Conservation (phyloP, 2,329 filamentous ascomycete genomes). For the Fusarium euwallaceae region DNA sequence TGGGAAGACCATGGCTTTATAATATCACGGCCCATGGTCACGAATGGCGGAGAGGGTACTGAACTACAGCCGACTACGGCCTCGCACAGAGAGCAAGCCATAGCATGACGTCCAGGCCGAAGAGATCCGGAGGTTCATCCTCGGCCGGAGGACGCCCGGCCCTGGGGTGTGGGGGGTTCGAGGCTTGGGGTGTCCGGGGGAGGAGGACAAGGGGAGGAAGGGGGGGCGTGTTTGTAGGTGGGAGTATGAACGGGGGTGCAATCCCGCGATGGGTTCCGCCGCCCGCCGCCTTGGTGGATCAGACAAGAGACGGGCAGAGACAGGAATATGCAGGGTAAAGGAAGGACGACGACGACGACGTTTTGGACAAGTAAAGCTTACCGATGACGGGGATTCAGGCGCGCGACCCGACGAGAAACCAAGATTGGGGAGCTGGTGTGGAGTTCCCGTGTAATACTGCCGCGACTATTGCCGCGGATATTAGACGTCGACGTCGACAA, state of each 20-base stretch:
- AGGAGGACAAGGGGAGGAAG: not conserved
- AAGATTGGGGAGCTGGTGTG: slow-evolving; percentile 29
- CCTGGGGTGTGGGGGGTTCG: too few species aligned
- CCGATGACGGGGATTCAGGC: slow-evolving; percentile 28
- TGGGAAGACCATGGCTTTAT: slow-evolving; percentile 40
- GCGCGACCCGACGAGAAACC: slow-evolving; percentile 33
- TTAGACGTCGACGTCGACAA: slow-evolving; percentile 12
- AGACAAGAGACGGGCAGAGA: slow-evolving; percentile 3
- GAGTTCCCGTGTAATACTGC: slow-evolving; percentile 15
- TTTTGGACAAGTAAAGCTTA: slow-evolving; percentile 28
- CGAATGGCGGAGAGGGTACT: slow-evolving; percentile 23
- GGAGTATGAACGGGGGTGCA: slow-evolving; percentile 41
- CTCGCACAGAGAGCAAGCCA: slow-evolving; percentile 32
- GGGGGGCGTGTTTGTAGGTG: slow-evolving; percentile 13
- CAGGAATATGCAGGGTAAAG: slow-evolving; percentile 21
- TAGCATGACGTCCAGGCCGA: slow-evolving; percentile 42
- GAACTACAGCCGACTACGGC: slow-evolving; percentile 35
- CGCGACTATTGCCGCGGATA: slow-evolving; percentile 30
- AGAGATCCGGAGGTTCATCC: slow-evolving; percentile 44
- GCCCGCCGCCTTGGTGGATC: slow-evolving; percentile 38
- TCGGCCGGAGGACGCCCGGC: slow-evolving; percentile 34
- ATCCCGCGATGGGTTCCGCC: slow-evolving; percentile 39
- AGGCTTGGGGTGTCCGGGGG: slow-evolving; percentile 18
- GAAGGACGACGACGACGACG: slow-evolving; percentile 1
- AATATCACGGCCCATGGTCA: slow-evolving; percentile 39